A percentile compares a stretch with the other conserved stretches of the same genome.
phyloP scores from a whole-genome alignment of 768 basidiomycete species.

The Neoboletus brunneissimus region DNA sequence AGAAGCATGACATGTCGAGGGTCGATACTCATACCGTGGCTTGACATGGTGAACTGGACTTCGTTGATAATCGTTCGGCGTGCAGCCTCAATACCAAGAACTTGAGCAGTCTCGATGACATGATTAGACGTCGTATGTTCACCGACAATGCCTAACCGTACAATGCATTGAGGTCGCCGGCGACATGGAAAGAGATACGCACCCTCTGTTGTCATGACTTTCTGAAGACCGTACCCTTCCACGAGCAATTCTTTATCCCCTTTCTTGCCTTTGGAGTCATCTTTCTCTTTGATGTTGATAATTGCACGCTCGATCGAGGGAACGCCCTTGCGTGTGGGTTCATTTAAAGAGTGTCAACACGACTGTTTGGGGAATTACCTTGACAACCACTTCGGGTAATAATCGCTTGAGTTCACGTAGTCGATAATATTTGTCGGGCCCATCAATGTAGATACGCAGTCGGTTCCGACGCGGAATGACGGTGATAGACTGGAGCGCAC shows the following conservation, averaged over 20 bases:
- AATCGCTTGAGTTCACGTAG: constrained; percentile 84
- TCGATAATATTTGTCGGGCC: constrained; percentile 74
- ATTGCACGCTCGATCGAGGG: constrained; percentile 86
- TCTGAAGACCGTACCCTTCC: constrained; percentile 94
- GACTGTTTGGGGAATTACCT: constrained; percentile 44
- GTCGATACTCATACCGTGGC: constrained; percentile 98
- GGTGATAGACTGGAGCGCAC: constrained; percentile 59
- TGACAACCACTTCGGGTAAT: constrained; percentile 85
- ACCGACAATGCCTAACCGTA: constrained; percentile 76
- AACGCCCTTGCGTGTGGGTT: constrained; percentile 58
- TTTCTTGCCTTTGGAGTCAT: constrained; percentile 74
- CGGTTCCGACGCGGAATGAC: constrained; percentile 72
- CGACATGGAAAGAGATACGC: constrained; percentile 9
- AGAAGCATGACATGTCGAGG: constrained; percentile 98
- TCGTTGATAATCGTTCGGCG: constrained; percentile 93
- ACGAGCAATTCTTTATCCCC: constrained; percentile 91
- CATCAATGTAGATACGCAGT: constrained; percentile 76
- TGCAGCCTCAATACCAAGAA: constrained; percentile 98
- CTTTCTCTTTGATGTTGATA: constrained; percentile 93
- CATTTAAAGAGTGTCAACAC: background rate
- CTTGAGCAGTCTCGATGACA: constrained; percentile 92
- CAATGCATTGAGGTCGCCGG: background rate
- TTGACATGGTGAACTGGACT: constrained; percentile 95
- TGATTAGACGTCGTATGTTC: constrained; percentile 93
- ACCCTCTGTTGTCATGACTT: constrained; percentile 98